Conservation (phyloP, 2,329 filamentous ascomycete species). For the Rosellinia necatrix region DNA sequence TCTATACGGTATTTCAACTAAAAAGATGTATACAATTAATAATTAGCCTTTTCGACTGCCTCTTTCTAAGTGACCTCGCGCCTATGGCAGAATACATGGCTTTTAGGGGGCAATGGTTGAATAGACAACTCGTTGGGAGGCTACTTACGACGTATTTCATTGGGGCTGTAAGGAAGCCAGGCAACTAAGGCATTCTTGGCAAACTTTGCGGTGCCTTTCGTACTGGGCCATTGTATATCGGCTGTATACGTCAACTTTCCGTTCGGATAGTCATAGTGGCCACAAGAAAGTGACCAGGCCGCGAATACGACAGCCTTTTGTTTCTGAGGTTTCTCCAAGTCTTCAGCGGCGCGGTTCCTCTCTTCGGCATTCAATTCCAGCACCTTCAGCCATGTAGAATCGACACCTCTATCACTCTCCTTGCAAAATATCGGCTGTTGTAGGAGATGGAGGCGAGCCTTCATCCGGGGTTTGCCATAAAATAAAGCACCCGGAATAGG, state of each 20-base stretch:
- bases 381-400: conserved; percentile 44
- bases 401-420: conserved; percentile 43
- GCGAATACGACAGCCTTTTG: conserved; percentile 32
- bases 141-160: conserved; percentile 31
- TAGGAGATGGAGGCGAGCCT: conserved; percentile 39
- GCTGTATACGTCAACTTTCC: conserved; percentile 48
- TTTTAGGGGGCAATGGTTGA: not conserved
- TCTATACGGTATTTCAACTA: conserved; percentile 55
- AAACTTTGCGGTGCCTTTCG: conserved; percentile 47
- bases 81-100: too few relatives aligned
- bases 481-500: conserved; percentile 4
- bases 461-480: conserved; percentile 16
- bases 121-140: not conserved
- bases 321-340: conserved; percentile 29
- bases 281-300: conserved; percentile 46
- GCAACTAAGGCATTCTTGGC: conserved; percentile 49
- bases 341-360: conserved; percentile 30
- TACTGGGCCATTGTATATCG: conserved; percentile 48
- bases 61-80: too few relatives aligned
- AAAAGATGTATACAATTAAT: conserved; percentile 1
- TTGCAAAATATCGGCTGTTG: conserved; percentile 39
- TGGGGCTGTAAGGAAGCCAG: conserved; percentile 31
- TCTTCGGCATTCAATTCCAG: conserved; percentile 42
- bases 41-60: not conserved
- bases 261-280: conserved; percentile 51